Evolutionary conservation across 352 stramenopile genomes (phyloP).

Genomic region (Phytophthora palmivora): DNA sequence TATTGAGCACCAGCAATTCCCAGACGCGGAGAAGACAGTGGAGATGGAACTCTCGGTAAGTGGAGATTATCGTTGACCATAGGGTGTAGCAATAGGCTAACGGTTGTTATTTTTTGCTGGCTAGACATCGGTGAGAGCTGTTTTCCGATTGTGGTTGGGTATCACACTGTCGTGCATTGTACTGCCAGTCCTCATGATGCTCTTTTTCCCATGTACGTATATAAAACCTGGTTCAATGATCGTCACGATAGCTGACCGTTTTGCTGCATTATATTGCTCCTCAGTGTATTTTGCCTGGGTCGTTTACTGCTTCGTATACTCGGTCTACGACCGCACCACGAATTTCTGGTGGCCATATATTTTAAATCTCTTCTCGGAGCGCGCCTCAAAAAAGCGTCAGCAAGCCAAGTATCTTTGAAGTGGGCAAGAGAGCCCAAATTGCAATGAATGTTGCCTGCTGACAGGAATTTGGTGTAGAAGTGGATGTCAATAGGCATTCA

Average conservation of each 20-base stretch:
- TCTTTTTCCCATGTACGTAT: conserved; percentile 77
- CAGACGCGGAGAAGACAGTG: conserved; percentile 31
- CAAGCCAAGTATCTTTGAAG: conserved; percentile 39
- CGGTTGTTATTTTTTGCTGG: conserved; percentile 11
- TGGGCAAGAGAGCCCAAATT: conserved; percentile 8
- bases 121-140: conserved; percentile 65
- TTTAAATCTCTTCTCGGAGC: conserved; percentile 77
- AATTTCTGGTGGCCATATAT: conserved; percentile 90
- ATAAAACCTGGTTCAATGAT: background rate
- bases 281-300: conserved; percentile 84
- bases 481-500: conserved; percentile 10
- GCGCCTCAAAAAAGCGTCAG: conserved; percentile 58
- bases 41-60: conserved; percentile 52
- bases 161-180: conserved; percentile 71
- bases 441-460: background rate
- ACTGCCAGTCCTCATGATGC: conserved; percentile 78
- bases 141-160: conserved; percentile 81
- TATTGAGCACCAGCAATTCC: conserved; percentile 75
- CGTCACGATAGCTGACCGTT: conserved; percentile 5
- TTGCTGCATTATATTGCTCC: conserved; percentile 6
- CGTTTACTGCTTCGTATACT: conserved; percentile 86
- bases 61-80: background rate
- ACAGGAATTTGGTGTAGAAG: conserved; percentile 6
- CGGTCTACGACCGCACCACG: conserved; percentile 83
- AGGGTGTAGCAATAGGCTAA: conserved; percentile 3